Evolutionary conservation across 2,329 filamentous ascomycete species (phyloP), one percentile per base, ranked within the genome.

Genomic region (Fusarium newnesense): DNA sequence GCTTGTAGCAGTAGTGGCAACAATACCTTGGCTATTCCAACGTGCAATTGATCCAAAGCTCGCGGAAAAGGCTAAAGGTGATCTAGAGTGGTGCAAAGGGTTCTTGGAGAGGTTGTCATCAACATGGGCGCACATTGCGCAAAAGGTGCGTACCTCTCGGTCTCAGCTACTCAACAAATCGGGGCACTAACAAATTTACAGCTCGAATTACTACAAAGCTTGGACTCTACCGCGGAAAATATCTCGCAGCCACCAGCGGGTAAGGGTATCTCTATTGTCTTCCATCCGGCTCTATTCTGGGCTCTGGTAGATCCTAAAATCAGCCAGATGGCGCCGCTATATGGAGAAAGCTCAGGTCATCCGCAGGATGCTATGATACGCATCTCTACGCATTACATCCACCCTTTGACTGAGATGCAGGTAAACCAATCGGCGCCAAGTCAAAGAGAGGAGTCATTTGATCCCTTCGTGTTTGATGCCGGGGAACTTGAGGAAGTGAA

Each of bases 21-120:
- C 70, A 5, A 52, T 67, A 26, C 62, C 61, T 3, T 73, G 71
- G 70, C 10, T 73, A 1, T 73, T 73, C 16, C 71, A 70, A 10
- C 59, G 60, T 7, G 52, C 71, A 0, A 46, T 58, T 3, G 71
- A 73, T 10, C 10, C 19, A 1, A 64, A 63, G 18, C 32, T 73
- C 3, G 50, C 71, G 4, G 36, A 42, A 10, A 73, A 52, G 10
- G 66, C 66, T 0, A 65, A 37, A 4, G 30, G 42, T 3, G 54
- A 73, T 9, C 11, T 73, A 0, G 19, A 15, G 1, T 63, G 53
- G 46, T 73, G 70, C 16, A 61, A 73, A 2, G 26, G 18, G 5
- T 73, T 67, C 3, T n/a, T 70, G 2, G 28, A 54, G 19, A 40
- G 28, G 1, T 9, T 73, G 1, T 68, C 65, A 1, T 18, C 9